Evolutionary conservation across 2,329 filamentous ascomycete species (phyloP), one percentile per base, ranked within the genome.

Genomic region (Talaromyces atroroseus): DNA sequence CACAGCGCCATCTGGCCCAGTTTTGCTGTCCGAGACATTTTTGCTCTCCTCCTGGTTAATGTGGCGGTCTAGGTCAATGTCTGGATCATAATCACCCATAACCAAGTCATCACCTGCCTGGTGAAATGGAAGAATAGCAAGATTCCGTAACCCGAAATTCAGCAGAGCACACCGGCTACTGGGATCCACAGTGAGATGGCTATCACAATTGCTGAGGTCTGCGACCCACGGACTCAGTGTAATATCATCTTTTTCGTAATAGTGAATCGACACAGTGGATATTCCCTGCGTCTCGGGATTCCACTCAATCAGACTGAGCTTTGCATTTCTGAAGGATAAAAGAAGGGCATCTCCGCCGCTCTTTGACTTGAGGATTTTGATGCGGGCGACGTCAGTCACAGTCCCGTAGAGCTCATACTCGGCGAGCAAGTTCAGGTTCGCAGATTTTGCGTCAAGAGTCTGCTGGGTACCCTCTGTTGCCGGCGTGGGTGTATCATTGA

Each of bases 191-290:
- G 87, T 88, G 65, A 99, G 78, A 65, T 89, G 88, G 71, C 88
- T 96, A 71, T 85, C 82, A 69, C 87, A 90, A 60, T 88, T 83
- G 68, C 83, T 84, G 66, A 95, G 76, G 55, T 87, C 82, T 52
- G 87, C 82, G 51, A 88, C 85, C 87, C 91, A 96, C 0, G 92
- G 92, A 60, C 84, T 88, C 53, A 87, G 85, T 62, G 88, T 84
- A 60, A 92, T 78, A 68, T 96, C 92, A 68, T 96, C 92, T 70
- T 94, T 89, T 72, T 99, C 94, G 75, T 97, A 99, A 79, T 92
- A 97, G 76, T 99, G 94, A 66, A 99, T 92, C 52, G 92, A 97
- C 61, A 94, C 84, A 53, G 92, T 97, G 64, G 87, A 86, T 64
- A 97, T 85, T 52, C 83, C 83, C 72, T 89, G 81, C 63, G 84